Evolutionary conservation across 257 asterid genomes (phyloP).

Genomic region (Marsdenia floribunda): DNA sequence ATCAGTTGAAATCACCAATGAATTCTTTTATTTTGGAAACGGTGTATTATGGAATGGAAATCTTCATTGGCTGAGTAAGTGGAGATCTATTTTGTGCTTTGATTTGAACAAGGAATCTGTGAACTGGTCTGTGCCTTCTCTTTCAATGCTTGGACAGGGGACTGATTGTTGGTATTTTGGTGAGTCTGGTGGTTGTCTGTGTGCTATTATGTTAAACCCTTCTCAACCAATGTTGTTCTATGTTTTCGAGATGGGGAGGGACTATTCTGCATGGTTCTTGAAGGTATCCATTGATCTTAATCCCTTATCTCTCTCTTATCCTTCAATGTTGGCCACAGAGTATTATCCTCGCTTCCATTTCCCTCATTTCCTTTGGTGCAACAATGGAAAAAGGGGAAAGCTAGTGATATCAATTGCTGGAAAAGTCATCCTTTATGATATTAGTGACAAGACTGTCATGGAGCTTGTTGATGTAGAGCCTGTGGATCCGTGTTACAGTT

Average conservation of each 20-base stretch:
- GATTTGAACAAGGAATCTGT: constrained; percentile 5
- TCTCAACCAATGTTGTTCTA: background rate
- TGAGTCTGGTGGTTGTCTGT: constrained; percentile 1
- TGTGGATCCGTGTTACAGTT: background rate
- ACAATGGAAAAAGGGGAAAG: background rate
- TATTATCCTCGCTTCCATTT: background rate
- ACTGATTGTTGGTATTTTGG: constrained; percentile 5
- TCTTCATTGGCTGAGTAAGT: constrained; percentile 19
- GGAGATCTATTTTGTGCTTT: constrained; percentile 4
- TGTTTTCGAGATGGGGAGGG: constrained; percentile 9
- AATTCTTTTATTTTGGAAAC: background rate
- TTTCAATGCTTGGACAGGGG: background rate
- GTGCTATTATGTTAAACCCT: background rate
- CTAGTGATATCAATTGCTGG: background rate
- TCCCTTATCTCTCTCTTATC: constrained; percentile 2
- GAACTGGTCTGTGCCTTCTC: background rate
- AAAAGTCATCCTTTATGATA: background rate
- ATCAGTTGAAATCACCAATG: background rate
- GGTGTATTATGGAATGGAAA: constrained; percentile 17
- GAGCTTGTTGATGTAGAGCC: constrained; percentile 6
- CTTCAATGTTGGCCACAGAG: background rate
- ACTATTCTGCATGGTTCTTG: constrained; percentile 13
- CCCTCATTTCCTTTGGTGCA: background rate
- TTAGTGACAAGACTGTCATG: background rate
- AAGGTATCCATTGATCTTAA: constrained; percentile 10